Conservation (phyloP, 345 rosid genomes). For the Capsella bursapastoris region DNA sequence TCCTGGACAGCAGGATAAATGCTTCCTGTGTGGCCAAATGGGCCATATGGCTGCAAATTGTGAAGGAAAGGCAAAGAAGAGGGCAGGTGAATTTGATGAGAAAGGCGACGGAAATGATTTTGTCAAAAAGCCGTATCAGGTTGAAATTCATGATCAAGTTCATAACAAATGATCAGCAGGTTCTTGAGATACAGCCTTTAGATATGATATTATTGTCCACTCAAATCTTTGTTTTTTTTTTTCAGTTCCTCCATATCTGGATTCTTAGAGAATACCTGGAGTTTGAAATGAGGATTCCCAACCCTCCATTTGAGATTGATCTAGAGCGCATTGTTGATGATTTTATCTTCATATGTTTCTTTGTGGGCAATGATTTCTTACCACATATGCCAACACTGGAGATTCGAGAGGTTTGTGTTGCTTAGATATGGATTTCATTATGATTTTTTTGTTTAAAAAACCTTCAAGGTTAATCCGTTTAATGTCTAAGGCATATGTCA, state of each 20-base stretch:
- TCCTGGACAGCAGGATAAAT: constrained; percentile 89
- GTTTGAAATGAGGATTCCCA: constrained; percentile 76
- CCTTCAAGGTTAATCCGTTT: background rate
- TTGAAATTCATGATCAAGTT: constrained; percentile 31
- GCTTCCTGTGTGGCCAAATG: constrained; percentile 94
- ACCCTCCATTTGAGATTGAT: constrained; percentile 74
- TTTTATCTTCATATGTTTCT: constrained; percentile 97
- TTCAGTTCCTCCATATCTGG: constrained; percentile 94
- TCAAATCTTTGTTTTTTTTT: constrained; percentile 31
- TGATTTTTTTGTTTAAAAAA: background rate
- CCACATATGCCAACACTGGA: constrained; percentile 99
- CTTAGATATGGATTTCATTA: constrained; percentile 1
- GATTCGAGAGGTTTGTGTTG: constrained; percentile 88
- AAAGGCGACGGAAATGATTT: constrained; percentile 61
- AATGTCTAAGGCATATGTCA: background rate
- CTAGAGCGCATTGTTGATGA: constrained; percentile 92
- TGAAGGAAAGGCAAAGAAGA: constrained; percentile 86
- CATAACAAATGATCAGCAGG: background rate
- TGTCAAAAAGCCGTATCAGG: constrained; percentile 93
- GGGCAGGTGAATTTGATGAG: constrained; percentile 93
- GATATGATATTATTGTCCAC: constrained; percentile 14
- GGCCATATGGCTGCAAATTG: constrained; percentile 91
- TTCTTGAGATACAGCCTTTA: constrained; percentile 17
- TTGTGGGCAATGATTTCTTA: constrained; percentile 97
- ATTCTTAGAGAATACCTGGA: constrained; percentile 92